Conservation (phyloP, 331 rosid species). For the Malus hybrid region DNA sequence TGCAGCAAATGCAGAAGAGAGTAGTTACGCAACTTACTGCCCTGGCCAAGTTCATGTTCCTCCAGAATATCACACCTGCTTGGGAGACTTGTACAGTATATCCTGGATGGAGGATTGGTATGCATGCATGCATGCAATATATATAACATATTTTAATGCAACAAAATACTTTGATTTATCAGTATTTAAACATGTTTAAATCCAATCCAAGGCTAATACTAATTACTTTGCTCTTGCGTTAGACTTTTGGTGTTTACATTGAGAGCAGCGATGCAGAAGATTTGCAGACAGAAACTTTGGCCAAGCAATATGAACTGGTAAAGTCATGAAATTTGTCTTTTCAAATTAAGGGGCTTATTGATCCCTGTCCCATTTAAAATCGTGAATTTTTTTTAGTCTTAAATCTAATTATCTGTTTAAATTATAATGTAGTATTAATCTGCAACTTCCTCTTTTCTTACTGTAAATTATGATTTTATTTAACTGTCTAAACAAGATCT, state of each 20-base stretch:
- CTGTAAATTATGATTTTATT: too few species aligned
- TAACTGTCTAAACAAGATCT: too few species aligned
- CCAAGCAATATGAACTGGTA: slow-evolving; percentile 45
- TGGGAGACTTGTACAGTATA: slow-evolving; percentile 63
- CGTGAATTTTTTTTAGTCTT: too few species aligned
- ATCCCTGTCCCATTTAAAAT: not conserved
- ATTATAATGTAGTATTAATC: too few species aligned
- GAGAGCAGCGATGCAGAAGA: slow-evolving; percentile 40
- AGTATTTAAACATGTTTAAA: not conserved
- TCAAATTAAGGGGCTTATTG: not conserved
- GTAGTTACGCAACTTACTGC: slow-evolving; percentile 52
- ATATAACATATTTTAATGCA: not conserved
- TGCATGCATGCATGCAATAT: not conserved
- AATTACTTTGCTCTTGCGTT: not conserved
- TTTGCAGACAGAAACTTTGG: slow-evolving; percentile 32
- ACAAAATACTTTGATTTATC: not conserved
- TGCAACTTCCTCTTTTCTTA: too few species aligned
- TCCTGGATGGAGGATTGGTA: slow-evolving; percentile 38
- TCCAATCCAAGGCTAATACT: not conserved
- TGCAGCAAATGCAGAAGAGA: slow-evolving; percentile 43
- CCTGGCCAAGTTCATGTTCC: not conserved
- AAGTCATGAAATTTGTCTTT: not conserved
- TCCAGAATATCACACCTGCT: slow-evolving; percentile 24
- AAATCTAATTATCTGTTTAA: too few species aligned
- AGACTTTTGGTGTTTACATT: not conserved